These are phyloP conservation scores for Trichoderma endophyticum DNA, from an alignment of 2,329 filamentous ascomycete species.

Conservation along the genomic window DNA sequence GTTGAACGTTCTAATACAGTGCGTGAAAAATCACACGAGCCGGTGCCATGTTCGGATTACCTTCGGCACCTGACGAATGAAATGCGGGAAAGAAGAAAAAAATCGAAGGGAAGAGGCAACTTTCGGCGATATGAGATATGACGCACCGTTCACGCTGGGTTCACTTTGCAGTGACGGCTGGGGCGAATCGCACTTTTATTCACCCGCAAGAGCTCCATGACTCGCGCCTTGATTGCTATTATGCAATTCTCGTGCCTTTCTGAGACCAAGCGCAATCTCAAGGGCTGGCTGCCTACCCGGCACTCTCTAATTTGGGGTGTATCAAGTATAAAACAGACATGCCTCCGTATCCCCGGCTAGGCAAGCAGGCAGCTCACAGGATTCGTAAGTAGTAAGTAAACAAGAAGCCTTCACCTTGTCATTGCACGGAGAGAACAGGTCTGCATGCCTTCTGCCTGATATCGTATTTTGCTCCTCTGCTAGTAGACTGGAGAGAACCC, in stretches of 20 bases:
- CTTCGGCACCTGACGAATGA: background rate
- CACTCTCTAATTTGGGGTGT: background rate
- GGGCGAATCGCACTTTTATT: background rate
- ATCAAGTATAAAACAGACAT: background rate
- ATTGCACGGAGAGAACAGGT: background rate
- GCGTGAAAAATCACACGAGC: background rate
- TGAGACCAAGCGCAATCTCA: background rate
- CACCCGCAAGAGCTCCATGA: background rate
- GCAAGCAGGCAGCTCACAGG: background rate
- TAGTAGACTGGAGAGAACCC: background rate
- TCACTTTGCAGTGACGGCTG: background rate
- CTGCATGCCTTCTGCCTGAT: background rate
- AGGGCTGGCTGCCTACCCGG: background rate
- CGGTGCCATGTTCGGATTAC: background rate
- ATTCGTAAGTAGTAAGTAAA: background rate
- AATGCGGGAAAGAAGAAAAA: background rate
- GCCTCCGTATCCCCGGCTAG: background rate
- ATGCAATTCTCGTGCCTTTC: background rate
- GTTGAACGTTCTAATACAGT: background rate
- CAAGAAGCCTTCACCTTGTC: background rate
- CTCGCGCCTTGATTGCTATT: background rate
- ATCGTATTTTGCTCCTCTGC: background rate
- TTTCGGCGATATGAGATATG: background rate
- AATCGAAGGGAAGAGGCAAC: background rate
- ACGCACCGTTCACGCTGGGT: background rate